Percentiles rank a stretch among this genome's conserved stretches.
Conservation (phyloP, 1,139 yeast species). For the Hemisphaericaspora xylofermentans region DNA sequence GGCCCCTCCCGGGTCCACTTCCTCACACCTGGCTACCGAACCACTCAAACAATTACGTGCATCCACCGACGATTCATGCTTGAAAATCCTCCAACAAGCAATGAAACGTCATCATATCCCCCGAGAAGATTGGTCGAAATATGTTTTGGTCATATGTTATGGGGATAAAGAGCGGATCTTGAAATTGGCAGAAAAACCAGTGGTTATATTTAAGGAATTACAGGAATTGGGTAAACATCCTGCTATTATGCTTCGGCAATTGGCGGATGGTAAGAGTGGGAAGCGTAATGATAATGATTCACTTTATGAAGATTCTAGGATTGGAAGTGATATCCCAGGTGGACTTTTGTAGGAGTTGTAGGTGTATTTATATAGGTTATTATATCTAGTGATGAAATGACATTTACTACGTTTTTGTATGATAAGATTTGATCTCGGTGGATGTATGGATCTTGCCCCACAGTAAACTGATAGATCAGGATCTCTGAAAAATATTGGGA, state of each 20-base stretch:
- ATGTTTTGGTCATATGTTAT: slow-evolving; percentile 85
- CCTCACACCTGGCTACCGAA: slow-evolving; percentile 36
- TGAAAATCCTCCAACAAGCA: slow-evolving; percentile 84
- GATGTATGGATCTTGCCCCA: too few species aligned
- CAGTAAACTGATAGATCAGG: too few species aligned
- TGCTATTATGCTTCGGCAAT: slow-evolving; percentile 86
- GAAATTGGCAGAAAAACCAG: slow-evolving; percentile 86
- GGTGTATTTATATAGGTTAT: slow-evolving; percentile 1
- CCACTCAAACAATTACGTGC: slow-evolving; percentile 86
- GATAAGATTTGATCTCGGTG: too few species aligned
- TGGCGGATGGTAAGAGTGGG: slow-evolving; percentile 44
- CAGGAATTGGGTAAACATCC: slow-evolving; percentile 89
- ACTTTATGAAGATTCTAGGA: slow-evolving; percentile 42
- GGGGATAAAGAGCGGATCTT: slow-evolving; percentile 87
- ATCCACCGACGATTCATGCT: slow-evolving; percentile 89
- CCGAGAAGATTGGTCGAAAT: slow-evolving; percentile 82
- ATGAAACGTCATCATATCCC: slow-evolving; percentile 82
- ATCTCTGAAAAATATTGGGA: too few species aligned
- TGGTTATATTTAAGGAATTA: slow-evolving; percentile 80
- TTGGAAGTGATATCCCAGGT: slow-evolving; percentile 55
- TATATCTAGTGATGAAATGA: too few species aligned
- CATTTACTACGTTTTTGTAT: too few species aligned
- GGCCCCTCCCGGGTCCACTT: background rate
- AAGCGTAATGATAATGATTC: slow-evolving; percentile 34
- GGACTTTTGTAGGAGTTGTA: slow-evolving; percentile 46